These are phyloP conservation scores for Calonectria ilicicola DNA, from an alignment of 2,329 filamentous ascomycete genomes.

Conservation along the genomic window DNA sequence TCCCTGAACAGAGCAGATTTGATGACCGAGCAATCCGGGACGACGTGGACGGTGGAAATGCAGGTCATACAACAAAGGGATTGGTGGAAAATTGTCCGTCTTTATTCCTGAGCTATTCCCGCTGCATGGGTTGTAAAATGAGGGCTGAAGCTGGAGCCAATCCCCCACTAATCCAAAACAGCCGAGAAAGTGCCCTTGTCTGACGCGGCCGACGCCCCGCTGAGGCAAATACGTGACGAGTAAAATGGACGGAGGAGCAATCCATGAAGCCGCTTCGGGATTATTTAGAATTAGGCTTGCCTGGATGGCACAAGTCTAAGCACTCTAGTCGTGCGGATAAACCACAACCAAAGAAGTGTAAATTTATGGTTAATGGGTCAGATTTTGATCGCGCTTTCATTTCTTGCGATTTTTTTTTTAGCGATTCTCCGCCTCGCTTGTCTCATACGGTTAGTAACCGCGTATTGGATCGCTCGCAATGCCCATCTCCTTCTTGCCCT, in stretches of 20 bases:
- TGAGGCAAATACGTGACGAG: not conserved
- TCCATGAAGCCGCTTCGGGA: not conserved
- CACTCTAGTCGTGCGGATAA: not conserved
- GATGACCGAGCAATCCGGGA: not conserved
- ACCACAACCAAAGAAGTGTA: not conserved
- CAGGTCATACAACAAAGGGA: not conserved
- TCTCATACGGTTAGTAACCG: not conserved
- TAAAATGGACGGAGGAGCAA: not conserved
- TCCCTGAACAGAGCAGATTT: not conserved
- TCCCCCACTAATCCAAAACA: constrained; percentile 4
- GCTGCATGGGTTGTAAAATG: not conserved
- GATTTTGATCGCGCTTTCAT: not conserved
- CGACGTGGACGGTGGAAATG: not conserved
- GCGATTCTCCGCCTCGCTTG: not conserved
- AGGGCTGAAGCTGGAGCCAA: not conserved
- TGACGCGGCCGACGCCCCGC: not conserved
- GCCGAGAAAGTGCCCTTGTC: not conserved
- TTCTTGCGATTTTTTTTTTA: not conserved
- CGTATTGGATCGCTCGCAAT: not conserved
- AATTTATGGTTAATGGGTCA: not conserved
- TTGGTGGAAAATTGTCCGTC: not conserved
- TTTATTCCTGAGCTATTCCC: not conserved
- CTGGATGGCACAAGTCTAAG: not conserved
- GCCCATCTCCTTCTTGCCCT: not conserved
- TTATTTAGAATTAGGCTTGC: not conserved